Conservation (phyloP, 306 rosid species). For the Hippophae tibetana region DNA sequence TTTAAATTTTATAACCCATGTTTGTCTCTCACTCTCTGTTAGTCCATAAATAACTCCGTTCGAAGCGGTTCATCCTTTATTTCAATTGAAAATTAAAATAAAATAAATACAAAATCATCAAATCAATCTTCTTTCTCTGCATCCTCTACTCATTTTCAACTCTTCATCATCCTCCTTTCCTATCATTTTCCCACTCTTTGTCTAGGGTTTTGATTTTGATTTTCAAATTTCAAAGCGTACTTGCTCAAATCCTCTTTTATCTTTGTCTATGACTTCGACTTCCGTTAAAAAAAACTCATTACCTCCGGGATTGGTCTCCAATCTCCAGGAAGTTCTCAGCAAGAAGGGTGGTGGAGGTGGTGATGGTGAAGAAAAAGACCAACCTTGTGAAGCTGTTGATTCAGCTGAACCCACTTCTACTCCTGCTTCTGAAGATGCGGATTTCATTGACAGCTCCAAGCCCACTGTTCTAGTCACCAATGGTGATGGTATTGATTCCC, state of each 20-base stretch:
- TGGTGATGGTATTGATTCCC: slow-evolving; percentile 70
- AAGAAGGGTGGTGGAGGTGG: slow-evolving; percentile 29
- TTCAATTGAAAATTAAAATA: not conserved
- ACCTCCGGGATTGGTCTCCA: slow-evolving; percentile 90
- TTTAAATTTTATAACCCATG: not conserved
- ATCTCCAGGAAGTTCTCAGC: slow-evolving; percentile 55
- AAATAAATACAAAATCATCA: not conserved
- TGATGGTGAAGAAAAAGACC: slow-evolving; percentile 10
- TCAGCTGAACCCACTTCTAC: slow-evolving; percentile 33
- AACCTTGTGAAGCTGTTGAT: slow-evolving; percentile 31
- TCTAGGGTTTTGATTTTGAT: slow-evolving; percentile 66
- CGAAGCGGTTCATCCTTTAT: slow-evolving; percentile 56
- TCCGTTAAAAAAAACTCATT: slow-evolving; percentile 44
- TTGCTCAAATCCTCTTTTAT: not conserved
- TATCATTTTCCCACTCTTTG: slow-evolving; percentile 6
- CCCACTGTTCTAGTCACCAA: slow-evolving; percentile 67
- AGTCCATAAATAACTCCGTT: slow-evolving; percentile 56
- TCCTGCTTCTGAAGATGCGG: slow-evolving; percentile 15
- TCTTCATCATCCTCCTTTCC: slow-evolving; percentile 15
- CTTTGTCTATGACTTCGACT: slow-evolving; percentile 28
- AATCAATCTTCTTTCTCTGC: not conserved
- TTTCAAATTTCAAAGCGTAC: slow-evolving; percentile 2
- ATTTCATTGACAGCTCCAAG: slow-evolving; percentile 34
- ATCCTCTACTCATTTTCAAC: slow-evolving; percentile 20
- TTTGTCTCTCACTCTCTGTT: too few relatives aligned